phyloP scores from a whole-genome alignment of 164 flowering plant genomes.

The Taxillus chinensis region DNA sequence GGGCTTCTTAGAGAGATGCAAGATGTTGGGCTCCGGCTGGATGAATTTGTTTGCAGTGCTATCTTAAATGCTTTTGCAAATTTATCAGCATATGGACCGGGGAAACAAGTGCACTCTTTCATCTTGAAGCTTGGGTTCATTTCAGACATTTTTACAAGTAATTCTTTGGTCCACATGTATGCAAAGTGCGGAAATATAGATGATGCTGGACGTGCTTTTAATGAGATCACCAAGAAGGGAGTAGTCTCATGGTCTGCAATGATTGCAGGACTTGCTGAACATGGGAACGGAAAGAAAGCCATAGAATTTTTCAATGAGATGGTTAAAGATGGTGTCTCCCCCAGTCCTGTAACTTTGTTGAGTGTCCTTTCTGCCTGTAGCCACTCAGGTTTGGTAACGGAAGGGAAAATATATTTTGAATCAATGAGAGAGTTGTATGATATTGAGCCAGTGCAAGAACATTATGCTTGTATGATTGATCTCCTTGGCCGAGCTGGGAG shows the following conservation, averaged over 20 bases:
- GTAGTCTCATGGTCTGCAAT: slow-evolving; percentile 81
- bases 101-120: slow-evolving; percentile 74
- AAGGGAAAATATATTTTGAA: slow-evolving; percentile 37
- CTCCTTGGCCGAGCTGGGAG: slow-evolving; percentile 57
- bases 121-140: slow-evolving; percentile 50
- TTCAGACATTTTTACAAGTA: slow-evolving; percentile 59
- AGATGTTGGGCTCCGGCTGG: slow-evolving; percentile 37
- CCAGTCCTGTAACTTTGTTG: slow-evolving; percentile 59
- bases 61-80: slow-evolving; percentile 66
- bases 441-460: slow-evolving; percentile 44
- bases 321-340: slow-evolving; percentile 46
- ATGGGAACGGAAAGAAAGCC: slow-evolving; percentile 65
- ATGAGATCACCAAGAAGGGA: slow-evolving; percentile 47
- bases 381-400: slow-evolving; percentile 52
- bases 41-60: slow-evolving; percentile 56
- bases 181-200: slow-evolving; percentile 79
- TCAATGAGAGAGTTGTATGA: slow-evolving; percentile 39
- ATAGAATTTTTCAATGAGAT: slow-evolving; percentile 50
- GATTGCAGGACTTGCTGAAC: slow-evolving; percentile 84
- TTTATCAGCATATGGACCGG: slow-evolving; percentile 77
- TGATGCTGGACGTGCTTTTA: slow-evolving; percentile 55
- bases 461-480: slow-evolving; percentile 72
- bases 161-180: slow-evolving; percentile 85
- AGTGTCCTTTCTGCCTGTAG: slow-evolving; percentile 58
- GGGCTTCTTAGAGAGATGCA: slow-evolving; percentile 54